phyloP scores from a whole-genome alignment of 2,329 filamentous ascomycete genomes.

The Aspergillus pseudotamarii region DNA sequence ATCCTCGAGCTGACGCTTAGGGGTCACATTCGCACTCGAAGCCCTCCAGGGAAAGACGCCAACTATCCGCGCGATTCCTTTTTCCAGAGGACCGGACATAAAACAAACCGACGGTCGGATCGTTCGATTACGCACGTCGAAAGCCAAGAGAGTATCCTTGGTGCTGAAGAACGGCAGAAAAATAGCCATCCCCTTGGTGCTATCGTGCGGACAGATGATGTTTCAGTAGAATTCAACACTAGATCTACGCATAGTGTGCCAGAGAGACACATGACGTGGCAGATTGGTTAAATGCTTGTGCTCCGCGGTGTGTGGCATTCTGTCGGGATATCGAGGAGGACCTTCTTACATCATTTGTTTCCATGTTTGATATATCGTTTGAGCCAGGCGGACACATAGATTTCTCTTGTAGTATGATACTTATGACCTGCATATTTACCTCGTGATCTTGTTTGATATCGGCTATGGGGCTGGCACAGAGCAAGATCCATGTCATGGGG shows the following conservation, averaged over 20 bases:
- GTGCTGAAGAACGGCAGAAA: not conserved
- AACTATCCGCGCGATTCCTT: not conserved
- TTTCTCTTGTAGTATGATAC: not conserved
- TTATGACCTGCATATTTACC: not conserved
- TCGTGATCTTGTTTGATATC: not conserved
- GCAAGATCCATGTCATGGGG: not conserved
- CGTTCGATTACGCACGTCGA: slow-evolving; percentile 12
- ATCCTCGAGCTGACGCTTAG: slow-evolving; percentile 32
- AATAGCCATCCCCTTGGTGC: slow-evolving; percentile 12
- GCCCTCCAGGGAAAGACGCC: slow-evolving; percentile 18
- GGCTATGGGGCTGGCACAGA: too few relatives aligned
- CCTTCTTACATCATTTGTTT: not conserved
- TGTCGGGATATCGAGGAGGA: not conserved
- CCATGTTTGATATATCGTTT: too few relatives aligned
- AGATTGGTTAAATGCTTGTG: not conserved
- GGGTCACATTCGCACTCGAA: slow-evolving; percentile 21
- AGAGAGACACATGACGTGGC: not conserved
- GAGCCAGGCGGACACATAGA: not conserved
- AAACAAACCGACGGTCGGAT: slow-evolving; percentile 6
- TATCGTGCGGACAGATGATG: slow-evolving; percentile 25
- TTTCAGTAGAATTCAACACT: slow-evolving; percentile 25
- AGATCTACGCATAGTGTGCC: not conserved
- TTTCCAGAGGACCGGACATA: slow-evolving; percentile 6
- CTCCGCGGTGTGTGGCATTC: too few relatives aligned
- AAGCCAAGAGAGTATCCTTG: slow-evolving; percentile 26